A percentile compares a stretch with the other conserved stretches of the same genome.
These are phyloP conservation scores for Candida ascalaphidarum DNA, from an alignment of 805 yeast genomes.

Conservation along the genomic window DNA sequence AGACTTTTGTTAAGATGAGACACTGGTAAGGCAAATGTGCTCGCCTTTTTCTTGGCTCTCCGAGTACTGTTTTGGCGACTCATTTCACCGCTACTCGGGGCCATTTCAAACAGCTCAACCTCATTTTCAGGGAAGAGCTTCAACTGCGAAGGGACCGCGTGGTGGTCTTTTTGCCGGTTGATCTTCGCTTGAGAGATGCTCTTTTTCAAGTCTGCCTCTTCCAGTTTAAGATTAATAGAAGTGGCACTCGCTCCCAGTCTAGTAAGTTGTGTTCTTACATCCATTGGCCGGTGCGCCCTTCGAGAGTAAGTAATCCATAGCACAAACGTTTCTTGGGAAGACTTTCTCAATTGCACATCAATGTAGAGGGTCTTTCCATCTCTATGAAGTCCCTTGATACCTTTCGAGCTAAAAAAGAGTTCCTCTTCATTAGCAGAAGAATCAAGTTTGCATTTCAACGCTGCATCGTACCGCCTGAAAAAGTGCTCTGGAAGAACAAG, in stretches of 20 bases:
- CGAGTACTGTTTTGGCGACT: conserved; percentile 28
- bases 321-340: conserved; percentile 48
- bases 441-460: conserved; percentile 19
- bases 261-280: conserved; percentile 12
- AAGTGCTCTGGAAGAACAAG: conserved; percentile 86
- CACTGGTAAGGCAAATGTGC: conserved; percentile 20
- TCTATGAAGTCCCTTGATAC: conserved; percentile 58
- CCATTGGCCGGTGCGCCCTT: no score
- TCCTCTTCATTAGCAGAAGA: conserved; percentile 35
- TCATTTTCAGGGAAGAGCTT: conserved; percentile 33
- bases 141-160: conserved; percentile 46
- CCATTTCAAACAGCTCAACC: conserved; percentile 20
- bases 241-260: conserved; percentile 14
- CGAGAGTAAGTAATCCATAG: conserved; percentile 87
- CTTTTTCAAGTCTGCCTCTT: conserved; percentile 4
- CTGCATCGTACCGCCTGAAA: conserved; percentile 61
- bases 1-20: conserved; percentile 5
- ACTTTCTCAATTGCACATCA: conserved; percentile 75
- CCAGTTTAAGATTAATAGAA: no score
- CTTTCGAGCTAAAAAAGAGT: conserved; percentile 52
- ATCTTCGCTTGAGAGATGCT: conserved; percentile 1
- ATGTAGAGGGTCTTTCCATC: conserved; percentile 61
- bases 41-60: conserved; percentile 15
- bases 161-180: no score
- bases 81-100: conserved; percentile 19